Base-by-base conservation (phyloP, 768 basidiomycete genomes). In the Rhodocollybia butyracea region DNA sequence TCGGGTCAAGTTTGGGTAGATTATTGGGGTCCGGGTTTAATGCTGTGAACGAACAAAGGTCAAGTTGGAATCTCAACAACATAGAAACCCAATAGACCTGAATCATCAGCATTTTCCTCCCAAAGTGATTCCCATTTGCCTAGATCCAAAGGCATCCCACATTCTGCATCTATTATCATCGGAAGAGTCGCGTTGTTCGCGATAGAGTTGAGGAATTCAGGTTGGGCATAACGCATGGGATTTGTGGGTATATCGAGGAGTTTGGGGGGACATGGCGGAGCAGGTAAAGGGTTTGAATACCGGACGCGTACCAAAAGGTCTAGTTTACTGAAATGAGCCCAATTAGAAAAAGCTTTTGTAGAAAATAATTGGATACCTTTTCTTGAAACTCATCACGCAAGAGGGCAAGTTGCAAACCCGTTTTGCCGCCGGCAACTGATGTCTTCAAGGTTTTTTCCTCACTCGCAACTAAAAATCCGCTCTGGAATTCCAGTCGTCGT, bases 261-360 rank as follows among this genome's bases (percentile, higher is more conserved):
- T 72, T 97, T 96, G 26, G 97, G 96, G 5, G 97, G 97, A 77
- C 91, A 98, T 78, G 97, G 94, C 29, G 97, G 97, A 12, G 94
- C 79, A 2, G 96, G 96, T 2, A 99, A 82, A 2, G 95, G 94
- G 71, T 98, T 97, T 38, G 86, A 82, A 70, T 95, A 98, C 12
- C 96, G 88, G 31, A 96, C 94, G 52, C 93, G 86, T 47, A 96
- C 91, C 51, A 98, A 79, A 26, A 99, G 83, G 70, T 98, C 94
- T 47, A 94, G 79, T 72, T 94, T 94, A 62, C 51, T 53, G 19
- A 5, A 27, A 26, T 26, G n/a, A 31, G 34, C n/a, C n/a, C 83
- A 41, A 22, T 39, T 19, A 77, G 76, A 71, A 61, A 67, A 72
- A 34, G 7, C 36, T 13, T 15, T 39, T 10, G 40, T 59, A 24